phyloP scores from a whole-genome alignment of 192 early-diverging fungal species.

The Backusella mclennaniae region DNA sequence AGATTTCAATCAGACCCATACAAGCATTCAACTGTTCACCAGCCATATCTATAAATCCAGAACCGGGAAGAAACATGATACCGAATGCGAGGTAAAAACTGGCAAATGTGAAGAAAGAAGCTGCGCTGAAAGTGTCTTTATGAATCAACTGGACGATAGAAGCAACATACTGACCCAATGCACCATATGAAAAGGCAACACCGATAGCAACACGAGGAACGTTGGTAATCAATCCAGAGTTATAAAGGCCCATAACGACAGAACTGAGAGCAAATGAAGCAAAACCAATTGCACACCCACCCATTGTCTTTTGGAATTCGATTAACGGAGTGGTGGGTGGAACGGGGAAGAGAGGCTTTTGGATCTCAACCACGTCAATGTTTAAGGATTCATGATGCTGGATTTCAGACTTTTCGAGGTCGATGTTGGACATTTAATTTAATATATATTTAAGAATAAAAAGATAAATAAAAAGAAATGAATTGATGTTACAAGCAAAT shows the following conservation, averaged over 20 bases:
- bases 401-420: conserved; percentile 15
- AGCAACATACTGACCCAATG: conserved; percentile 16
- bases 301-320: background rate
- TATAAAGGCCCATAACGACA: conserved; percentile 14
- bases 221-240: background rate
- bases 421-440: background rate
- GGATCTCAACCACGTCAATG: background rate
- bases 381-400: conserved; percentile 7
- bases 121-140: conserved; percentile 18
- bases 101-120: conserved; percentile 11
- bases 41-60: conserved; percentile 3
- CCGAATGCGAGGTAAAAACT: conserved; percentile 19
- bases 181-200: conserved; percentile 8
- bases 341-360: background rate
- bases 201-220: conserved; percentile 18
- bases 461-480: background rate
- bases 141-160: background rate
- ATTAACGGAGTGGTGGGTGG: background rate
- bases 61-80: conserved; percentile 18
- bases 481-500: background rate
- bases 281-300: conserved; percentile 14
- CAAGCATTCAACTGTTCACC: background rate
- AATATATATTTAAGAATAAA: background rate
- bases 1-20: background rate
- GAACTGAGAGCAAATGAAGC: conserved; percentile 11